A percentile compares a stretch with the other conserved stretches of the same genome.
phyloP scores from a whole-genome alignment of 2,329 filamentous ascomycete species.

The Ceratocystis alfenasii region DNA sequence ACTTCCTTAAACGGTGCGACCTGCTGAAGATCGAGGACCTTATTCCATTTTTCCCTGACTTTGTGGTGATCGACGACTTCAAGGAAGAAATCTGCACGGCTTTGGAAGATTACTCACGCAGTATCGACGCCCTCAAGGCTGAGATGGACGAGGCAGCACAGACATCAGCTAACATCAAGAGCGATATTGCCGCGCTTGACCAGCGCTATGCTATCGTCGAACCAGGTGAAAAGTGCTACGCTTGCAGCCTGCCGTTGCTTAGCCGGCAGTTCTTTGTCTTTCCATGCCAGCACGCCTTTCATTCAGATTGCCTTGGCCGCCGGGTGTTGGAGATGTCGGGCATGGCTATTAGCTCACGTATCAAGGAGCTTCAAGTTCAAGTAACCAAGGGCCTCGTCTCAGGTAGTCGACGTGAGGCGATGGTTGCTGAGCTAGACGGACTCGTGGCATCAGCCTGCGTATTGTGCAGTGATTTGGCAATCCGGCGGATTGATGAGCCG shows the following conservation, averaged over 20 bases:
- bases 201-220: conserved; percentile 91
- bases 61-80: conserved; percentile 97
- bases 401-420: conserved; percentile 62
- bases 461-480: conserved; percentile 85
- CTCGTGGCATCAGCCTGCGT: conserved; percentile 85
- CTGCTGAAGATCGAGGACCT: conserved; percentile 89
- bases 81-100: conserved; percentile 95
- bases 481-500: conserved; percentile 86
- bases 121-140: conserved; percentile 74
- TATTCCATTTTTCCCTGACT: conserved; percentile 97
- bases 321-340: conserved; percentile 76
- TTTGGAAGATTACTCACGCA: conserved; percentile 82
- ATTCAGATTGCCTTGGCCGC: conserved; percentile 82
- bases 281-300: conserved; percentile 94
- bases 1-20: conserved; percentile 84
- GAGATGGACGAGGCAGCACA: conserved; percentile 93
- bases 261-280: conserved; percentile 96
- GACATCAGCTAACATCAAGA: conserved; percentile 81
- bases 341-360: conserved; percentile 61
- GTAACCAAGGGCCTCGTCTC: conserved; percentile 64
- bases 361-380: conserved; percentile 73
- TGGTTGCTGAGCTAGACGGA: conserved; percentile 81
- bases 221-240: conserved; percentile 86
- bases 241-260: conserved; percentile 72
- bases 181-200: conserved; percentile 75